Evolutionary conservation across 495 filamentous ascomycete genomes (phyloP), one percentile per base, ranked within the genome.

Genomic region (Letharia lupina): DNA sequence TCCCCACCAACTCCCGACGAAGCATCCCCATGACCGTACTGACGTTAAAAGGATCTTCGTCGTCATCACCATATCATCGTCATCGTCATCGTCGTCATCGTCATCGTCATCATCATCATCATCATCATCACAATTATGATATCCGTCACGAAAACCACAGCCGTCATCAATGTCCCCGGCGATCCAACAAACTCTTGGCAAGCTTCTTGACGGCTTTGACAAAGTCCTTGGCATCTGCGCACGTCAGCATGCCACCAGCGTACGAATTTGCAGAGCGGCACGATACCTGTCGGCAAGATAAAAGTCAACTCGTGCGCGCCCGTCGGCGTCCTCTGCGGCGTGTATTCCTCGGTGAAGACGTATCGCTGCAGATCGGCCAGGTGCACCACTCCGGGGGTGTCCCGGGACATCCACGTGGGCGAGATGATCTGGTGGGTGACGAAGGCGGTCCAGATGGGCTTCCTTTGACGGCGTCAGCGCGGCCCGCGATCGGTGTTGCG

Each of bases 401-500:
- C 73, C 4, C 75, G 77, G 9, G 77, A 78, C 31, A 90, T 73
- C 87, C 87, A 91, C 3, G 76, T 77, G 2, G 78, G 77, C 4
- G 82, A 83, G 33, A 76, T 76, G 20, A 84, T 79, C 60, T 84
- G 78, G 20, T 83, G 78, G 0, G 87, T 89, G 41, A 91, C 84
- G 69, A 91, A 92, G 1, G 89, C 88, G 7, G 87, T 91, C 89
- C 89, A 92, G 31, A 91, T 83, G 1, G 89, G 89, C 3, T 77
- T 74, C 31, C 79, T 82, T 20, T 41, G 15, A 58, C 58, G 58
- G 61, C 37, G 54, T 16, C 15, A 65, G 41, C 15, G 47, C 15
- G 60, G 28, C 20, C 20, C 18, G 47, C 11, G 48, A 31, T 52
- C 11, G 23, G 7, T 0, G 7, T 48, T 5, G 23, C 23, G 23